Conservation (phyloP, 1,139 yeast species). For the Sugiyamaella castrensis region DNA sequence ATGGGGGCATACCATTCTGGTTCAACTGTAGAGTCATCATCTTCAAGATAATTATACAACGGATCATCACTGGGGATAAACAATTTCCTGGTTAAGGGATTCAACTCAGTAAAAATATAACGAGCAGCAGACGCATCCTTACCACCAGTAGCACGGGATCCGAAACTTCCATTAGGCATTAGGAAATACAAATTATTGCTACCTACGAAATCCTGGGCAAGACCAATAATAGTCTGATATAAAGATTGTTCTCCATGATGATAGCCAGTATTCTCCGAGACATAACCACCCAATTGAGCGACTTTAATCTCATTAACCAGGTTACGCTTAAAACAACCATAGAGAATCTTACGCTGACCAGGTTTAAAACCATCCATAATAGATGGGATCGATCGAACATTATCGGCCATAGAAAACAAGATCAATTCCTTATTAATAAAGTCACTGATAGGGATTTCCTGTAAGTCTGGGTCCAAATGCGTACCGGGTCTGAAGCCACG, state of each 20-base stretch:
- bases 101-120: constrained; percentile 87
- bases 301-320: constrained; percentile 79
- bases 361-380: constrained; percentile 96
- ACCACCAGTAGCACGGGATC: constrained; percentile 97
- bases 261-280: constrained; percentile 85
- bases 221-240: constrained; percentile 83
- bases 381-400: constrained; percentile 91
- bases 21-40: constrained; percentile 91
- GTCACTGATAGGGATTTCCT: constrained; percentile 82
- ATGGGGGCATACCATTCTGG: constrained; percentile 96
- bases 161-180: constrained; percentile 93
- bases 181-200: constrained; percentile 82
- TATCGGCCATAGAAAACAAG: constrained; percentile 94
- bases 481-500: constrained; percentile 89
- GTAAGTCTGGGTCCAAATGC: constrained; percentile 76
- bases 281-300: constrained; percentile 86
- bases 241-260: constrained; percentile 94
- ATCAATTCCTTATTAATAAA: constrained; percentile 95
- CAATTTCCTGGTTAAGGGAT: constrained; percentile 67
- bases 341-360: constrained; percentile 92
- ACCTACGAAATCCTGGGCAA: constrained; percentile 95
- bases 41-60: constrained; percentile 74
- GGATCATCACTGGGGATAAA: constrained; percentile 82
- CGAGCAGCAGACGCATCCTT: constrained; percentile 98
- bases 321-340: constrained; percentile 83